Base-by-base conservation (phyloP, 106 monocot species). In the Dendrobium officinale region DNA sequence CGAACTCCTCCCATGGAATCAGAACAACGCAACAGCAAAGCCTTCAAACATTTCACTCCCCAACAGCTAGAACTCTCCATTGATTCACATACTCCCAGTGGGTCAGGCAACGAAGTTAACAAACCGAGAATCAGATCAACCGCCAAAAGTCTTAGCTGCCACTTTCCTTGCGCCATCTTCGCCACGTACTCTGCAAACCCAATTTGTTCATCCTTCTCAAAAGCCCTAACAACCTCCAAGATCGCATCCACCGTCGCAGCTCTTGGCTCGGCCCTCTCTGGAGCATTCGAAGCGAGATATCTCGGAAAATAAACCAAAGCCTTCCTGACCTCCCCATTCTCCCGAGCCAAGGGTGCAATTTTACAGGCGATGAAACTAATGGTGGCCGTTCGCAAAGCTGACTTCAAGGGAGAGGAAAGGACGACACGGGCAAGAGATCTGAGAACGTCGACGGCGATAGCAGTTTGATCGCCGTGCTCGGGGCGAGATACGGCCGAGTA, bases 241-340 rank as follows among this genome's bases (percentile, higher is more conserved):
- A 93, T 93, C 1, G 93, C 77, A 40, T 91, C 91, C 8, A 99
- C 93, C 33, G 91, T 95, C 48, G 77, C 76, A 10, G 89, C 93
- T 81, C 99, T 91, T 0, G 85, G 91, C 49, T 99, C 99, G 5
- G 95, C 84, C 80, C 88, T 95, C 78, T 91, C 93, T 7, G 91
- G 99, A 7, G 90, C 85, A 80, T 88, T 99, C 67, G 72, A 45
- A 0, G 88, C 87, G 45, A 99, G 85, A 72, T 87, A 91, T 81
- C 93, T 92, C 6, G 99, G 99, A 37, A 93, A 78, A 77, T 91
- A 93, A 42, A 85, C 42, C 79, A 99, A 27, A 44, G 91, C 91
- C 55, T 87, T 90, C 89, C 81, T 81, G 20, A 99, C 84, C 20
- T 55, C 83, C 43, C 77, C 90, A 73, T 82, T 83, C 78, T 93